These are phyloP conservation scores for Penicillium sp. DNA, from an alignment of 2,329 filamentous ascomycete species.

Conservation along the genomic window DNA sequence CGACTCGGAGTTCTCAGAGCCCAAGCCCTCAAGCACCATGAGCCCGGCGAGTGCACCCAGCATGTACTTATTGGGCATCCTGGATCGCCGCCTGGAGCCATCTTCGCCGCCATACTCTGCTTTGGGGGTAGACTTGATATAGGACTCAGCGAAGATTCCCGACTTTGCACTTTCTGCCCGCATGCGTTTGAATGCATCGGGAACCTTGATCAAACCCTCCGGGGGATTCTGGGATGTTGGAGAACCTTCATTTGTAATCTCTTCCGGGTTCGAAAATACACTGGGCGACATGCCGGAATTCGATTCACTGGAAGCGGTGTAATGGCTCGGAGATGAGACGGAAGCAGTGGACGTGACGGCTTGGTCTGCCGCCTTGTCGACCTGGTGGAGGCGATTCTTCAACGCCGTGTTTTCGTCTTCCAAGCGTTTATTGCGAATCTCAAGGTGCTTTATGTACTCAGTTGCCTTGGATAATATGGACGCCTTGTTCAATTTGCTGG, in stretches of 20 bases:
- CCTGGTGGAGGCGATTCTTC: conserved; percentile 72
- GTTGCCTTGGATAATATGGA: conserved; percentile 93
- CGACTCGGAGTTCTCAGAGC: conserved; percentile 59
- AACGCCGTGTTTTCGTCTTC: conserved; percentile 74
- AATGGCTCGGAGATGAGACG: conserved; percentile 40
- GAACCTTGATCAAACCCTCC: conserved; percentile 42
- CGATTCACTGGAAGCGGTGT: conserved; percentile 35
- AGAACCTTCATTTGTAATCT: conserved; percentile 29
- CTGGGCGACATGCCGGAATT: conserved; percentile 35
- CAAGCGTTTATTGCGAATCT: conserved; percentile 79
- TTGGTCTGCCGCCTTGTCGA: conserved; percentile 56
- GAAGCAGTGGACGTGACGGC: conserved; percentile 34
- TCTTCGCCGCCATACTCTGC: conserved; percentile 35
- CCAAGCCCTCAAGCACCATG: conserved; percentile 81
- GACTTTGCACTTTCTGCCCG: conserved; percentile 33
- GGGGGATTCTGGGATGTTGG: conserved; percentile 32
- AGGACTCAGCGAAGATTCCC: conserved; percentile 37
- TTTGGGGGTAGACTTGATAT: conserved; percentile 29
- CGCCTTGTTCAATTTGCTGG: conserved; percentile 96
- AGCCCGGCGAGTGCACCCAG: conserved; percentile 84
- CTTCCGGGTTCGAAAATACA: conserved; percentile 39
- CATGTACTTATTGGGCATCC: conserved; percentile 70
- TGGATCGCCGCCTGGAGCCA: conserved; percentile 44
- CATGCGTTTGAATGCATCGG: conserved; percentile 41
- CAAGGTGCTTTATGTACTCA: conserved; percentile 89